Base-by-base conservation (phyloP, 1,284 basidiomycete genomes). In the Meira nashicola region DNA sequence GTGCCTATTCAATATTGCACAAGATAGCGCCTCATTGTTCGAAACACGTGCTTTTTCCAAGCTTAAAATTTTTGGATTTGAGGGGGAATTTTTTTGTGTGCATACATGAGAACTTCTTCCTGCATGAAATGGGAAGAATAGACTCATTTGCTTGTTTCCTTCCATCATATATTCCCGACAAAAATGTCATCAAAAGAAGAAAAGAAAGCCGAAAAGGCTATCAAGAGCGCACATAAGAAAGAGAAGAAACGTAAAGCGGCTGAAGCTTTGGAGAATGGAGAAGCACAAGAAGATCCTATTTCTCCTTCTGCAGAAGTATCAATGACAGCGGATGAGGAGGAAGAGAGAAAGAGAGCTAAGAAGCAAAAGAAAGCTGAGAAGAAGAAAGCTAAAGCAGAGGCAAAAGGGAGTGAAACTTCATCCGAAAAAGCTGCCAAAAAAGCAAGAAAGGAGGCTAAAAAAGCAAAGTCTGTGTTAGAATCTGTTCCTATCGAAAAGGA, bases 381-480 rank as follows among this genome's bases (percentile, higher is more conserved):
- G 72, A 73, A 19, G 53, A 48, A 44, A 59, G 59, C 59, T 62
- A 33, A 37, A 54, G 64, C 62, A 59, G 62, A 49, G 15, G 39
- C 43, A 60, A 5, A 61, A 74, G 59, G 74, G 68, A 64, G 63
- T 60, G 58, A 63, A 25, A 58, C 62, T 51, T 51, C 50, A 17
- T 65, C 65, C 3, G 72, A 73, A 28, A 73, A 72, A 17, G 56
- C 52, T 46, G 60, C 66, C 59, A 70, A 33, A n/a, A 58, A 66
- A 58, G 59, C 61, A 46, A 48, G 60, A 7, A 59, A 74, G 58
- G 74, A 70, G 39, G 28, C 28, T 4, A 77, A 79, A 66, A 67
- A 68, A 63, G 79, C 79, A 71, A 77, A 77, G 66, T 66, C 52
- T 64, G 67, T 39, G 60, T 55, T 58, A 23, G 49, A 59, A 6